Evolutionary conservation across 441 rosid species (phyloP), one percentile per base, ranked within the genome.

Genomic region (Adansonia gregorii): DNA sequence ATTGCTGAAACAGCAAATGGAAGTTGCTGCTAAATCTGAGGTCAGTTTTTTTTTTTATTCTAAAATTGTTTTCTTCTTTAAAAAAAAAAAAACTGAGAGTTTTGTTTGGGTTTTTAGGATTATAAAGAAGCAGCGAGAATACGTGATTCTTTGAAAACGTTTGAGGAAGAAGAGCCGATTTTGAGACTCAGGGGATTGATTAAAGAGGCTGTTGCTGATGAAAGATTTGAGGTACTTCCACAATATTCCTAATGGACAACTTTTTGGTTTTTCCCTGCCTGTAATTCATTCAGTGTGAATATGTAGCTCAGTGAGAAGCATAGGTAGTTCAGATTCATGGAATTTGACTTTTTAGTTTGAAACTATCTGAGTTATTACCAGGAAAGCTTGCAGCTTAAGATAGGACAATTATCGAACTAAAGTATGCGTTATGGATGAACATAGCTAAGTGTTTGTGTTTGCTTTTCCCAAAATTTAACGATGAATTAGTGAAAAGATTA

Each of bases 81-180:
- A 14, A 2, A 48, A 46, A 35, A 35, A 35, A 55, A 11, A 20
- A 20, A 9, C 4, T n/a, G 45, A 52, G 45, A 63, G 11, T 9
- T 8, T 72, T 64, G 14, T 68, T 78, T 68, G 77, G 72, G 70
- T 6, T 41, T 43, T 17, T 72, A 90, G 94, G 86, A 89, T 76
- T 92, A 92, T 55, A 79, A 90, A 82, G 97, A 86, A 80, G 97
- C 97, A 59, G 94, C 94, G 2, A 85, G 92, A 76, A 81, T 92
- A 67, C 91, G 93, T 2, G 92, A 88, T 76, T 88, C 92, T 3
- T 71, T 92, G 82, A 90, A 78, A 78, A 76, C 78, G 48, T 90
- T 92, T 20, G 97, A 92, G 86, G 92, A 86, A 78, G 91, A 84
- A 76, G 94, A 92, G 80, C 94, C 94, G 2, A 83, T 88, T 84